Evolutionary conservation across 208 protist genomes (phyloP), one percentile per base, ranked within the genome.

Genomic region (Trypanosoma melophagium): DNA sequence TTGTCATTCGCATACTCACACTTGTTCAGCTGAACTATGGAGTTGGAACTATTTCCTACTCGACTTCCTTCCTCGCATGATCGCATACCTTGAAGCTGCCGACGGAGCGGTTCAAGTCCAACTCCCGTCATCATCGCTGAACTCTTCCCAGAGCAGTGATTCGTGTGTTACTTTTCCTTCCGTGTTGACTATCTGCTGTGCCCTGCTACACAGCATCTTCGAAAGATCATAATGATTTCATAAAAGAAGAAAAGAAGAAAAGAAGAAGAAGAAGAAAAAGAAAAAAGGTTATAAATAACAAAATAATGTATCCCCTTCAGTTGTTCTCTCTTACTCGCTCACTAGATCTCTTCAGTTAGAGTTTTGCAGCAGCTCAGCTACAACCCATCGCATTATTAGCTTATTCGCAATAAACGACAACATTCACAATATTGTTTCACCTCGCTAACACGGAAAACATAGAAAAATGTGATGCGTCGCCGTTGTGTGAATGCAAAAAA

Each of bases 81-180:
- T 8, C 56, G 65, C 65, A 70, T 70, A 28, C 49, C 28, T 41
- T 57, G 42, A 51, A 70, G 56, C 45, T 70, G 65, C 16, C 9
- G 22, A 54, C 65, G 65, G 0, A 70, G 56, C 17, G 52, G 45
- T 13, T 44, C 31, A 42, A 70, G 65, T 41, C 42, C n/a, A 28
- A 52, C n/a, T n/a, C n/a, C n/a, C 16, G 1, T 53, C 19, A 41
- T 14, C 40, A 38, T 21, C 13, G 42, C 53, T 8, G 35, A 3
- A 21, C 9, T 38, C 13, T 22, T 21, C 16, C 19, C 42, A 31
- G 12, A 55, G n/a, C 1, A 25, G 19, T 17, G 17, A 7, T 17
- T 14, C 60, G 55, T 57, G 17, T n/a, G 3, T 14, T n/a, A n/a
- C 13, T 45, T 16, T 13, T 56, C n/a, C 9, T 38, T 41, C 25